phyloP scores from a whole-genome alignment of 2,329 filamentous ascomycete species.

The Fusarium virguliforme region DNA sequence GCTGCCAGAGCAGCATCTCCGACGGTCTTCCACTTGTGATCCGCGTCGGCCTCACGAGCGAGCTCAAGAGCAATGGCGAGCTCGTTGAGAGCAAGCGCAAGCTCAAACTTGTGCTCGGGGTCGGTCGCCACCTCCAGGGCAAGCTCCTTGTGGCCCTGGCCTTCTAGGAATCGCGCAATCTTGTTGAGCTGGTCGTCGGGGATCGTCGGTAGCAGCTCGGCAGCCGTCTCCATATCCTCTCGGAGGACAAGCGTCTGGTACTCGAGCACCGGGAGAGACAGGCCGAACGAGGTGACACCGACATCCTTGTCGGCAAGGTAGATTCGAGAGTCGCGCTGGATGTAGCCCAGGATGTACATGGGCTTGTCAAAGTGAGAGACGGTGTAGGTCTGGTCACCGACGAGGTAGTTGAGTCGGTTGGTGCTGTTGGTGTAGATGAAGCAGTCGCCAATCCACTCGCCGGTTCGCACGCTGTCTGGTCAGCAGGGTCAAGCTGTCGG shows the following conservation, averaged over 20 bases:
- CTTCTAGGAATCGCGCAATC: constrained; percentile 96
- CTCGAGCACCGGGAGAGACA: constrained; percentile 93
- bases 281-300: constrained; percentile 87
- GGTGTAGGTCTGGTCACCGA: constrained; percentile 97
- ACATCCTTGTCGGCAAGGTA: constrained; percentile 98
- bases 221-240: constrained; percentile 92
- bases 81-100: constrained; percentile 86
- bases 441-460: constrained; percentile 98
- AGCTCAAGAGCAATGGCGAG: constrained; percentile 89
- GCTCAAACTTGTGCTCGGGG: constrained; percentile 95
- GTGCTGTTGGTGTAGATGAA: constrained; percentile 99
- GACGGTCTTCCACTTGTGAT: constrained; percentile 99
- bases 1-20: constrained; percentile 89
- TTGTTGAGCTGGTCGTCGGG: constrained; percentile 97
- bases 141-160: constrained; percentile 96
- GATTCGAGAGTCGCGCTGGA: constrained; percentile 93
- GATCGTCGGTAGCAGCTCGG: constrained; percentile 86
- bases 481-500: constrained; percentile 1
- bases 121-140: constrained; percentile 96
- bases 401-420: constrained; percentile 96
- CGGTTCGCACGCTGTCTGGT: constrained; percentile 81
- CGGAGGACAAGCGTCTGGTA: constrained; percentile 97
- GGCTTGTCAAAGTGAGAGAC: constrained; percentile 97
- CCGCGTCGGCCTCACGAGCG: constrained; percentile 85
- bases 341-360: constrained; percentile 96